Percentiles rank a stretch among this genome's conserved stretches.
phyloP scores from a whole-genome alignment of 2,329 filamentous ascomycete genomes.

The Sphaceloma murrayae region DNA sequence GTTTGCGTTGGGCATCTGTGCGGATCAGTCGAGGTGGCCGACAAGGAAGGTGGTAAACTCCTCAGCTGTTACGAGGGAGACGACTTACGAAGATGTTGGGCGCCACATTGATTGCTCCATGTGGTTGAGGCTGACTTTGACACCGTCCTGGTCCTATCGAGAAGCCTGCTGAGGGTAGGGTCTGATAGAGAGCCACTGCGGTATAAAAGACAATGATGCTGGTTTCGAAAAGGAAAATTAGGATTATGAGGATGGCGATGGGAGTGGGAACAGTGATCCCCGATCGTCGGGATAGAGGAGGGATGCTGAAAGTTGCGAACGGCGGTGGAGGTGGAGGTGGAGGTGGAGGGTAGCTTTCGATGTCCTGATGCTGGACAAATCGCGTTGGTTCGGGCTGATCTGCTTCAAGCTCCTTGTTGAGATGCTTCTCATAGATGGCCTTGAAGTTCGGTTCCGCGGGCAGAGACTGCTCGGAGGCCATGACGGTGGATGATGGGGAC shows the following conservation, averaged over 20 bases:
- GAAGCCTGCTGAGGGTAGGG: constrained; percentile 24
- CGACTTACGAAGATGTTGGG: constrained; percentile 25
- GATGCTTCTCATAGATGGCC: constrained; percentile 25
- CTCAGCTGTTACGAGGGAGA: not conserved
- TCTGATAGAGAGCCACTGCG: constrained; percentile 31
- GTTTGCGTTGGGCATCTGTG: not conserved
- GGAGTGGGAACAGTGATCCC: constrained; percentile 28
- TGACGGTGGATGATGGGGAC: not conserved
- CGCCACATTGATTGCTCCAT: constrained; percentile 25
- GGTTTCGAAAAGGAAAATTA: constrained; percentile 29
- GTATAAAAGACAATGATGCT: constrained; percentile 31
- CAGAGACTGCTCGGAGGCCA: not conserved
- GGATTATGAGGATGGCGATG: constrained; percentile 27
- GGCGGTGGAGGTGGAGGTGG: constrained; percentile 21
- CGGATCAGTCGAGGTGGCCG: no score
- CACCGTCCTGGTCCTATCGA: constrained; percentile 17
- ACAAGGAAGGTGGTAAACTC: no score
- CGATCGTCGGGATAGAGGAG: constrained; percentile 21
- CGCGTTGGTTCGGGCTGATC: constrained; percentile 18
- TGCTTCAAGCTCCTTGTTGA: constrained; percentile 28
- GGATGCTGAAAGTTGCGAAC: constrained; percentile 20
- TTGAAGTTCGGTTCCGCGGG: constrained; percentile 20
- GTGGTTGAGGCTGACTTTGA: constrained; percentile 17
- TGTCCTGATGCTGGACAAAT: constrained; percentile 21
- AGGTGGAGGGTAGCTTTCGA: constrained; percentile 20